Percentiles rank a stretch among this genome's conserved stretches.
phyloP scores from a whole-genome alignment of 805 yeast species.

The Spathaspora arborariae region DNA sequence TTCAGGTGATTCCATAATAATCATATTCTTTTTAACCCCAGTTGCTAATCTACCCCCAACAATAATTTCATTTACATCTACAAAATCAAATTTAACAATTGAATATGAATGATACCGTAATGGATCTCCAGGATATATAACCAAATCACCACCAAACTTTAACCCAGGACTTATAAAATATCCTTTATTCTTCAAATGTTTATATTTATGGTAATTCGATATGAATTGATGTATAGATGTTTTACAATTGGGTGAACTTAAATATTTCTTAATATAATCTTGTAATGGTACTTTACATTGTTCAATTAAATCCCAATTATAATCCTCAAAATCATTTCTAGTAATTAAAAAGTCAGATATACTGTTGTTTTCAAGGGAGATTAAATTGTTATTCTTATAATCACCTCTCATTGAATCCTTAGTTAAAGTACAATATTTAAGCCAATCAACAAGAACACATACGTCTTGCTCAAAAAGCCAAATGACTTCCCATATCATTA shows the following conservation, averaged over 20 bases:
- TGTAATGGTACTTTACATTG: slow-evolving; percentile 1
- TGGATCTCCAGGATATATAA: slow-evolving; percentile 96
- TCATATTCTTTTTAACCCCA: slow-evolving; percentile 84
- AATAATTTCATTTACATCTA: slow-evolving; percentile 54
- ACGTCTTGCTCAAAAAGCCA: slow-evolving; percentile 51
- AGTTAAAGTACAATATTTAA: slow-evolving; percentile 12
- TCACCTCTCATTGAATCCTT: slow-evolving; percentile 6
- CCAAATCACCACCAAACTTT: slow-evolving; percentile 83
- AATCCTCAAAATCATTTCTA: not conserved
- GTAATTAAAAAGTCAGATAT: slow-evolving; percentile 3
- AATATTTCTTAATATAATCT: slow-evolving; percentile 3
- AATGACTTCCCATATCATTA: slow-evolving; percentile 68
- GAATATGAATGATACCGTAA: slow-evolving; percentile 84
- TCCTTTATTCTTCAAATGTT: slow-evolving; percentile 38
- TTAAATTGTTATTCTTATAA: slow-evolving; percentile 8
- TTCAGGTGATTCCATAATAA: slow-evolving; percentile 36
- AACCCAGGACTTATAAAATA: slow-evolving; percentile 77
- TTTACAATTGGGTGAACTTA: not conserved
- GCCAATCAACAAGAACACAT: slow-evolving; percentile 44
- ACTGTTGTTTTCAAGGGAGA: not conserved
- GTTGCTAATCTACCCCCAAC: slow-evolving; percentile 92
- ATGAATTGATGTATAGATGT: slow-evolving; percentile 3
- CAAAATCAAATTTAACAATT: slow-evolving; percentile 50
- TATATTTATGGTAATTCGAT: slow-evolving; percentile 22
- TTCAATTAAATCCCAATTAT: not conserved